Percentiles rank a stretch among this genome's conserved stretches.
Evolutionary conservation across 768 basidiomycete genomes (phyloP).

Genomic region (Pseudohyphozyma bogoriensis): DNA sequence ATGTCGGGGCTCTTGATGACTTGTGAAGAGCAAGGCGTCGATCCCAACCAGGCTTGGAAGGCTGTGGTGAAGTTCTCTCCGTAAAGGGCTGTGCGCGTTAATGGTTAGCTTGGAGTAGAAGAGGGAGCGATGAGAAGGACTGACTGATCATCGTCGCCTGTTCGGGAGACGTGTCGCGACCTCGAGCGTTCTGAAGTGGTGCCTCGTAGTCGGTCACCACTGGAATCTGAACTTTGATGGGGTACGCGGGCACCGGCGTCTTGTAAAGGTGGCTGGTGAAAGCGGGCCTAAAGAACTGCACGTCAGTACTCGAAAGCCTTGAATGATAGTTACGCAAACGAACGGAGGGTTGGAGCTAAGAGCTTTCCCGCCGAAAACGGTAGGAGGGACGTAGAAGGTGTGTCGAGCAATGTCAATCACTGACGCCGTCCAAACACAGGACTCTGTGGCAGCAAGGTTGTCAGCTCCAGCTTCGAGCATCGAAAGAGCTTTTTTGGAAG

Average conservation of each 20-base stretch:
- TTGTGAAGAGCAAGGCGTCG: not conserved
- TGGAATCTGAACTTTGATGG: conserved; percentile 42
- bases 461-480: not conserved
- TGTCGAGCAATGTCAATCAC: conserved; percentile 73
- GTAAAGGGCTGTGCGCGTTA: conserved; percentile 73
- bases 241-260: conserved; percentile 76
- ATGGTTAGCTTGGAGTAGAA: conserved; percentile 33
- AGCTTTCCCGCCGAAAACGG: conserved; percentile 39
- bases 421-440: conserved; percentile 15
- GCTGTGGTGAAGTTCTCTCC: conserved; percentile 84
- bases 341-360: not conserved
- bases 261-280: conserved; percentile 44
- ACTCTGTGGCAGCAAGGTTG: conserved; percentile 3
- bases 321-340: not conserved
- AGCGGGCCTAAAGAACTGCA: not conserved
- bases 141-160: not conserved
- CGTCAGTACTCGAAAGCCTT: not conserved
- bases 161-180: not conserved
- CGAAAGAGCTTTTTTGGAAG: conserved; percentile 37
- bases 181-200: not conserved
- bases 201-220: not conserved
- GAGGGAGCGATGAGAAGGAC: not conserved
- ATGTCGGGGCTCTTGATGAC: not conserved
- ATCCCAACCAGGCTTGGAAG: conserved; percentile 72
- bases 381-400: conserved; percentile 83